Base-by-base conservation (phyloP, 2,329 filamentous ascomycete species). In the Scleromitrula shiraiana region DNA sequence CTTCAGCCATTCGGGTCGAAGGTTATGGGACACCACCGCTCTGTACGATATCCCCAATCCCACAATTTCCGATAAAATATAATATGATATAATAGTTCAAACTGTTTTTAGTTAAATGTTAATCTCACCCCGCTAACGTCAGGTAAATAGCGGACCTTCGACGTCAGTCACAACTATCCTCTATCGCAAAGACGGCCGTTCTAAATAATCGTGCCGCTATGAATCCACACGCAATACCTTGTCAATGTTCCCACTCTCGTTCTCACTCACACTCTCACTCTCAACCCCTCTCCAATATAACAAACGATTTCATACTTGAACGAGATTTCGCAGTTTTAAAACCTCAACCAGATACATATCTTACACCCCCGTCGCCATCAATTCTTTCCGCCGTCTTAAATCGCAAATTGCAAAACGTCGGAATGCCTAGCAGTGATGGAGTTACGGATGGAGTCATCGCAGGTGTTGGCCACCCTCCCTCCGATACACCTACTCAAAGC, bases 401-500 rank as follows among this genome's bases (percentile, higher is more conserved):
- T 22, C 17, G 29, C 30, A 30, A 7, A 33, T 26, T 47, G 20
- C 29, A 47, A 15, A 37, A 15, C 23, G 15, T 5, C 46, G 46
- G 39, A n/a, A 49, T 44, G 46, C 22, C 40, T 24, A 17, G 23
- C 39, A 22, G 33, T 17, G 19, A 37, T 37, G 19, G 7, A 37
- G 33, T 37, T 17, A 37, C 33, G 12, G 40, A 43, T 49, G 46
- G 46, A 43, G 33, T 49, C 20, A 30, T 15, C 32, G 39, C 42
- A 35, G 49, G 44, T 23, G 35, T 51, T 39, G 51, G 49, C 22
- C 50, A 53, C 33, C 45, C 53, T 43, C 43, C 52, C 29, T 56
- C 48, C 23, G 57, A 60, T 45, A 59, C 51, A 3, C 56, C 56
- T 15, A 40, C 54, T 22, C 45, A 39, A 15, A 62, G 59, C 41